Base-by-base conservation (phyloP, 805 yeast species). In the Candida broadrunensis region DNA sequence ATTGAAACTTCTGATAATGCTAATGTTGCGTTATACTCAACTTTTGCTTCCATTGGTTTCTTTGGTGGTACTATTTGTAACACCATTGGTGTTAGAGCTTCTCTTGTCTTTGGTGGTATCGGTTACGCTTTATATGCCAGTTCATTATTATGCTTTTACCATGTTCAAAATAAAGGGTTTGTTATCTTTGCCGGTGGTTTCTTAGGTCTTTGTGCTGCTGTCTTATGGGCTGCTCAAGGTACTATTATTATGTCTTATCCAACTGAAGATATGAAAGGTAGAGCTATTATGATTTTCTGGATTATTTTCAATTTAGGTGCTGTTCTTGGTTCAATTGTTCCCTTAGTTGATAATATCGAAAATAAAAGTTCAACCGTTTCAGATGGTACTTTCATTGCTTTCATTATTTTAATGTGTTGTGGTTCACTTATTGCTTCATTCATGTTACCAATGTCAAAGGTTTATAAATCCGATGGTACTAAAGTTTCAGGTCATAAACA, bases 151-250 rank as follows among this genome's bases (percentile, higher is more conserved):
- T 64, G 72, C 45, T 79, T 61, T 56, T 62, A 67, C 51, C 73
- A 73, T 46, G 69, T 61, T 41, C 56, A 61, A 36, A 77, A 75
- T 50, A 59, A 55, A 12, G 83, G 80, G 5, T 78, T 75, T 52
- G 74, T 72, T 38, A 72, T 78, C 40, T 75, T 75, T 47, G 72
- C 80, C 19, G 83, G 83, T 35, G 81, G 81, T 17, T 70, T 67
- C 54, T 64, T 79, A 45, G 84, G 84, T 50, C 42, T 75, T 33
- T 69, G 79, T 58, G 84, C 83, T 9, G 66, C 77, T 30, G 55
- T 67, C 34, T 63, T 78, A 38, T 79, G 84, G 84, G 74, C 81
- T 21, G 81, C 81, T 26, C 82, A 77, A 53, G 79, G 80, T 37
- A 61, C 77, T 20, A 72, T 79, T 36, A 71, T 78, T 46, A 72